Conservation (phyloP, 306 rosid genomes). For the Mimosa pudica region DNA sequence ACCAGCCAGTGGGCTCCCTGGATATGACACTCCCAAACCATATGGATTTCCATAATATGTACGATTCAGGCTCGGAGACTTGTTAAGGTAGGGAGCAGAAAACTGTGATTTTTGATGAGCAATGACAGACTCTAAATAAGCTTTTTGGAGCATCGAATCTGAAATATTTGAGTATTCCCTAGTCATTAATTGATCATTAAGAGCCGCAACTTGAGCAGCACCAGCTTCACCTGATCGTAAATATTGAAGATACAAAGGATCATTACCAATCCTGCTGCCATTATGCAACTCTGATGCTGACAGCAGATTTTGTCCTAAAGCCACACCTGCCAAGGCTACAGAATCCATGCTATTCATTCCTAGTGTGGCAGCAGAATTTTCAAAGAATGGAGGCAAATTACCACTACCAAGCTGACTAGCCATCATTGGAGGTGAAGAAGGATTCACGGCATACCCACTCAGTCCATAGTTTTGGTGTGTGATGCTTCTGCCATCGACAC, state of each 20-base stretch:
- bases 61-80: conserved; percentile 64
- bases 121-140: conserved; percentile 64
- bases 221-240: conserved; percentile 77
- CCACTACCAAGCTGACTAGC: conserved; percentile 64
- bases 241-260: conserved; percentile 78
- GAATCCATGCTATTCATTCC: conserved; percentile 68
- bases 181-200: conserved; percentile 66
- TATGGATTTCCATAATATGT: conserved; percentile 55
- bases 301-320: conserved; percentile 54
- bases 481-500: conserved; percentile 55
- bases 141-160: conserved; percentile 74
- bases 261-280: conserved; percentile 67
- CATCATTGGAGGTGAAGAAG: conserved; percentile 74
- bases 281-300: conserved; percentile 70
- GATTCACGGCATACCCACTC: conserved; percentile 67
- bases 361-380: conserved; percentile 60
- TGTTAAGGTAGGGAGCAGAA: conserved; percentile 61
- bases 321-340: conserved; percentile 60
- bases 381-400: conserved; percentile 73
- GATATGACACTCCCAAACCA: conserved; percentile 65
- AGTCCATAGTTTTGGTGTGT: conserved; percentile 65
- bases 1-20: conserved; percentile 82
- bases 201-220: conserved; percentile 76
- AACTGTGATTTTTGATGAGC: conserved; percentile 72
- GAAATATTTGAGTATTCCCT: conserved; percentile 61